Evolutionary conservation across 2,329 filamentous ascomycete genomes (phyloP).

Genomic region (Scedosporium dehoogii): DNA sequence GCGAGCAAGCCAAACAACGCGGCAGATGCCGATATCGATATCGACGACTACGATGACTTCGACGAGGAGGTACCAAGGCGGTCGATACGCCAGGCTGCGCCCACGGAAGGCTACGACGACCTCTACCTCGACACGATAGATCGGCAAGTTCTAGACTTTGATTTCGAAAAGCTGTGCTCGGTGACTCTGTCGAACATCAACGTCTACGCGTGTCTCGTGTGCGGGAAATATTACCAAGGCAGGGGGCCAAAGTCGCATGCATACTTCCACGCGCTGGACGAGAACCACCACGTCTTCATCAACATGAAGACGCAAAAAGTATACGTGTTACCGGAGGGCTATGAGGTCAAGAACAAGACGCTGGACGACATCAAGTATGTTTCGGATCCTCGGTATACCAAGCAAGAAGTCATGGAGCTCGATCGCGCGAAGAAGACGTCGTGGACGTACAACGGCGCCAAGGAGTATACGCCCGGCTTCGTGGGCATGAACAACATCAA

Average conservation of each 20-base stretch:
- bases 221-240: slow-evolving; percentile 96
- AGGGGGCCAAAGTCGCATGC: slow-evolving; percentile 89
- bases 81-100: slow-evolving; percentile 61
- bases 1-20: slow-evolving; percentile 11
- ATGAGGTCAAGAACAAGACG: slow-evolving; percentile 89
- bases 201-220: slow-evolving; percentile 94
- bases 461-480: slow-evolving; percentile 84
- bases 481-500: slow-evolving; percentile 99
- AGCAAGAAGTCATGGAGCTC: slow-evolving; percentile 67
- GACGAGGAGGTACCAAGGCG: slow-evolving; percentile 24
- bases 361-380: slow-evolving; percentile 98
- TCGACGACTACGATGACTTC: slow-evolving; percentile 30
- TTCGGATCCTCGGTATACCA: slow-evolving; percentile 78
- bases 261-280: slow-evolving; percentile 93
- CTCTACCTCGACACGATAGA: slow-evolving; percentile 97
- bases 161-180: slow-evolving; percentile 98
- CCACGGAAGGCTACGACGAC: slow-evolving; percentile 82
- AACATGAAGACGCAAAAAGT: slow-evolving; percentile 92
- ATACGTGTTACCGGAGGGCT: slow-evolving; percentile 88
- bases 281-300: slow-evolving; percentile 94
- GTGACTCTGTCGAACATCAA: slow-evolving; percentile 96
- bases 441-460: slow-evolving; percentile 66
- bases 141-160: slow-evolving; percentile 86
- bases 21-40: slow-evolving; percentile 16
- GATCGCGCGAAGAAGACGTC: slow-evolving; percentile 54